Base-by-base conservation (phyloP, 2,329 filamentous ascomycete genomes). In the Mariannaea elegans region DNA sequence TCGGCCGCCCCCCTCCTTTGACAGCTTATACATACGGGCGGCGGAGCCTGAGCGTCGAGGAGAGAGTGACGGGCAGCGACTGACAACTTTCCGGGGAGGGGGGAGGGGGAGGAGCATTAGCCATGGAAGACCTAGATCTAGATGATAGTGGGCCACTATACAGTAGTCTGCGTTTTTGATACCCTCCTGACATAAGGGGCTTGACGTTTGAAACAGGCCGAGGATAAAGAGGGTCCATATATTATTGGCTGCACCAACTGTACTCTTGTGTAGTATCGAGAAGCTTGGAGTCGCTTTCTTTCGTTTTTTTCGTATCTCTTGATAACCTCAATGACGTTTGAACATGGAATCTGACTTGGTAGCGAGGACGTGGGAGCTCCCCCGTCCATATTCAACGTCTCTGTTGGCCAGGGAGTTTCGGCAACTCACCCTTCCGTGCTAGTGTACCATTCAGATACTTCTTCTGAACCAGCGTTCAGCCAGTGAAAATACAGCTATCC, bases 171-270 rank as follows among this genome's bases (percentile, higher is more conserved):
- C n/a, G n/a, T n/a, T n/a, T n/a, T 14, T 50, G 47, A 19, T 29
- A 27, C 32, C n/a, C 29, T 21, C 23, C n/a, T 34, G 19, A 32
- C 14, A n/a, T 46, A 27, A 42, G 41, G 42, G 49, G 49, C 56
- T 49, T 36, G 21, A 24, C 19, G 36, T 47, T 59, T 59, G 50
- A 54, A 59, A 59, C 56, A 53, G 49, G 44, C 45, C 27, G 38
- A 54, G 45, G 36, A 29, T 36, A 12, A 16, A 31, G 21, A 32
- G 32, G 29, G 39, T 38, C 8, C 29, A 29, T 6, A 3, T 19
- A 7, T 16, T n/a, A 31, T 18, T 45, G 14, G n/a, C 12, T 23
- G 24, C 6, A 27, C 24, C 5, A 27, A 5, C 9, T 27, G 24
- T 27, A 27, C 9, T 6, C 24, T 27, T 9, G 24, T 27, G 9